Conservation (phyloP, 1,139 yeast genomes). For the Taiozyma sp. region DNA sequence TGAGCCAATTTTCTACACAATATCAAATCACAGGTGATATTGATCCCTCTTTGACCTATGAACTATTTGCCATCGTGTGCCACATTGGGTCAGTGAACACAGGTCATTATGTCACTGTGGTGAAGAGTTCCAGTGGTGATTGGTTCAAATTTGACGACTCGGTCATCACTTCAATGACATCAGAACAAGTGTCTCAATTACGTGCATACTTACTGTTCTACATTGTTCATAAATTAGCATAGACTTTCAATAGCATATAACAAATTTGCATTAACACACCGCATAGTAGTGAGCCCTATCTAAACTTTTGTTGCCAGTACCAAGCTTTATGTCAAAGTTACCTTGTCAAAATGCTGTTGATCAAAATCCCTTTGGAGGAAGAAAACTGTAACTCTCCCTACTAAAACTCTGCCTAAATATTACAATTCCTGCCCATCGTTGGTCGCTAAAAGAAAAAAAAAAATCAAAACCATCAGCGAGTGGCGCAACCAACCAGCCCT, state of each 20-base stretch:
- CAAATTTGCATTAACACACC: background rate
- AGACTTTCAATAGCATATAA: background rate
- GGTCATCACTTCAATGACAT: constrained; percentile 62
- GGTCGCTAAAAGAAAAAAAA: too few relatives aligned
- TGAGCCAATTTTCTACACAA: constrained; percentile 51
- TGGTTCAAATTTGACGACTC: constrained; percentile 95
- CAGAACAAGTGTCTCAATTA: constrained; percentile 57
- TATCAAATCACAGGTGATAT: constrained; percentile 18
- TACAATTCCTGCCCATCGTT: too few relatives aligned
- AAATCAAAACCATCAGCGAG: too few relatives aligned
- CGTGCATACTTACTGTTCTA: constrained; percentile 81
- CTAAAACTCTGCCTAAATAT: too few relatives aligned
- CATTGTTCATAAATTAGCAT: constrained; percentile 42
- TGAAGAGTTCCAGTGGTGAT: constrained; percentile 61
- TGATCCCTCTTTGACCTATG: constrained; percentile 45
- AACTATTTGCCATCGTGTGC: constrained; percentile 78
- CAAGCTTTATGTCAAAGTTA: too few relatives aligned
- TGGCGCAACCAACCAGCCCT: too few relatives aligned
- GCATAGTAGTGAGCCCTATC: background rate
- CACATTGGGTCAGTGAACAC: constrained; percentile 92
- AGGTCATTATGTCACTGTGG: constrained; percentile 84
- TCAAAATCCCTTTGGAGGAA: too few relatives aligned
- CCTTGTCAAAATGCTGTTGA: too few relatives aligned
- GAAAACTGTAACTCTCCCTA: too few relatives aligned
- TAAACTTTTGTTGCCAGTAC: too few relatives aligned